These are phyloP conservation scores for Ophiocordyceps camponoti-rufipedis DNA, from an alignment of 2,329 filamentous ascomycete species.

Conservation along the genomic window DNA sequence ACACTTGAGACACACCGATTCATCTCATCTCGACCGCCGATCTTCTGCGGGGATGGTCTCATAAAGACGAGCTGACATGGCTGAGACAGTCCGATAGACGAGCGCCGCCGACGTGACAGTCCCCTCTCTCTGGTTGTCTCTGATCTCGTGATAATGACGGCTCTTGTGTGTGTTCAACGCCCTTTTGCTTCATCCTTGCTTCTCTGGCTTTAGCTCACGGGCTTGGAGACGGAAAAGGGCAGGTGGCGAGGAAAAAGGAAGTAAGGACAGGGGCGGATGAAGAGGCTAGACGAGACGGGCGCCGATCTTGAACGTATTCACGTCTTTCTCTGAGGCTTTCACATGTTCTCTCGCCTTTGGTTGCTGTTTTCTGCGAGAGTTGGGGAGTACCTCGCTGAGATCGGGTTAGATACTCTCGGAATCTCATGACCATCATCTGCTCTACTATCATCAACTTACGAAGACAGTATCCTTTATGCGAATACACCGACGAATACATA, in stretches of 20 bases:
- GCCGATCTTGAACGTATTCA: neutral
- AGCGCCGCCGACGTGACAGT: too few relatives aligned
- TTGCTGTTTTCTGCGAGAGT: neutral
- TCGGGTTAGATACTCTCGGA: neutral
- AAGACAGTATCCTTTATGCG: too few relatives aligned
- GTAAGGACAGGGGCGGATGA: neutral
- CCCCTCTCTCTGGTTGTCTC: too few relatives aligned
- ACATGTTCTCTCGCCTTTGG: neutral
- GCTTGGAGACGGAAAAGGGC: neutral
- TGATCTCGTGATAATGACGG: too few relatives aligned
- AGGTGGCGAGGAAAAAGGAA: neutral
- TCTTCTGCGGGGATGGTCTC: neutral
- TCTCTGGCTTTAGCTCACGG: neutral
- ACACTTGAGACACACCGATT: too few relatives aligned
- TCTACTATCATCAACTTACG: too few relatives aligned
- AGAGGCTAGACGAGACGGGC: neutral
- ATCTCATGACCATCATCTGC: too few relatives aligned
- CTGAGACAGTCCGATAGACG: neutral
- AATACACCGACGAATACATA: too few relatives aligned
- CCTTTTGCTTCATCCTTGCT: too few relatives aligned
- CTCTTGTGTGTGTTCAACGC: too few relatives aligned
- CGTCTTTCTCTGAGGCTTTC: too few relatives aligned
- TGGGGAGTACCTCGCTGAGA: neutral
- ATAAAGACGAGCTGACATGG: neutral
- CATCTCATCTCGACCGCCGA: too few relatives aligned